Evolutionary conservation across 495 filamentous ascomycete species (phyloP), one percentile per base, ranked within the genome.

Genomic region (Neurospora sp.): DNA sequence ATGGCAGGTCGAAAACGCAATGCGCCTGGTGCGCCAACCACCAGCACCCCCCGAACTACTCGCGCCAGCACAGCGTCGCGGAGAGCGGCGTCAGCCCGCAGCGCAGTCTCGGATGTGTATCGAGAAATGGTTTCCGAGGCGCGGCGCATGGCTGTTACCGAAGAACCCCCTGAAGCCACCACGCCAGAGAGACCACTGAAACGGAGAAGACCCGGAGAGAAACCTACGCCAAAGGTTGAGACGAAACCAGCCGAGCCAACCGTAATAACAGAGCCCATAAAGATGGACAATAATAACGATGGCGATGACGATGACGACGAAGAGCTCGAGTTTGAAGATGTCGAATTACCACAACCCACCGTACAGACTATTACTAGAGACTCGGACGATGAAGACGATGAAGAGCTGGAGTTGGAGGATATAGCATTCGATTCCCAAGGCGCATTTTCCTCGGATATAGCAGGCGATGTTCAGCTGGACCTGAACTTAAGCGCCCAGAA

Each of bases 401-500:
- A 84, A 18, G 79, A 82, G n/a, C 44, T 71, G 18, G 75, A 78
- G 59, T 83, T 79, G 23, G 79, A 82, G 71, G 81, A 84, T 38
- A 77, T 86, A 44, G 77, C 80, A 39, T 79, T 84, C 31, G 75
- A 77, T 20, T 27, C 54, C 10, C 44, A 71, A 11, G 73, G 74
- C 38, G 39, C 73, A 4, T 75, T 76, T 11, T 72, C 74, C 16
- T 27, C 74, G 14, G 78, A 71, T 62, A 71, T 73, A 20, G 62
- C 41, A n/a, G 83, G 82, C 12, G 80, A 86, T 48, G 75, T 91
- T 40, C 83, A 90, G 39, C 86, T 96, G 37, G 88, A 87, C 14
- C 82, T 95, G 41, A 87, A 86, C 44, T 78, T 86, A 4, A 82
- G 81, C 14, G 80, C 81, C 18, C 81, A 86, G 39, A 78, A 82